These are phyloP conservation scores for Ascosphaera apis DNA, from an alignment of 2,329 filamentous ascomycete species.

Conservation along the genomic window DNA sequence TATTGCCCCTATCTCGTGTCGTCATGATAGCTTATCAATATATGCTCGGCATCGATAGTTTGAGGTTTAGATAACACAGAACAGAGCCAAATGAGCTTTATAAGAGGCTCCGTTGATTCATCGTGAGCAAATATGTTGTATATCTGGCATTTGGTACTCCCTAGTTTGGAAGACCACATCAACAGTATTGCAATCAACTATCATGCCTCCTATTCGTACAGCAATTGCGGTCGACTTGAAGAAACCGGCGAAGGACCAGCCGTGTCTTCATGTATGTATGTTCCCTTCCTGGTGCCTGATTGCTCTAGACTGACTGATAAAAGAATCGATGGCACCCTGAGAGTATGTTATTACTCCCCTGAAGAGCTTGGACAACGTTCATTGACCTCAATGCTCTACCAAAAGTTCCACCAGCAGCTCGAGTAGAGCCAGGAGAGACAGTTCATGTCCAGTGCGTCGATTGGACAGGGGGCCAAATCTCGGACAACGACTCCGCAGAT, in stretches of 20 bases:
- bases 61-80: too few species aligned
- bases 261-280: constrained; percentile 41
- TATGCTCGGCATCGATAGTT: too few species aligned
- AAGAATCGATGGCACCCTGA: constrained; percentile 90
- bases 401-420: constrained; percentile 49
- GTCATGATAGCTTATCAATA: too few species aligned
- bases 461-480: constrained; percentile 58
- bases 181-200: too few species aligned
- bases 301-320: constrained; percentile 3
- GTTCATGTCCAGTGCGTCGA: constrained; percentile 88
- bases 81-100: too few species aligned
- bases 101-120: too few species aligned
- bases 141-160: too few species aligned
- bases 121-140: too few species aligned
- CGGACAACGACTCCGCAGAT: constrained; percentile 74
- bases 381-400: not conserved
- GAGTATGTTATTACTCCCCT: constrained; percentile 26
- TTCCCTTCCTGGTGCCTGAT: constrained; percentile 4
- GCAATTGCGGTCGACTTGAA: constrained; percentile 51
- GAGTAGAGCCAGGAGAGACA: constrained; percentile 60
- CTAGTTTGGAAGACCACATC: too few species aligned
- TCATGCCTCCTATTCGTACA: constrained; percentile 31
- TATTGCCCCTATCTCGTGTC: not conserved
- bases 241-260: constrained; percentile 46
- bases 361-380: not conserved